Evolutionary conservation across 2,329 filamentous ascomycete species (phyloP), one percentile per base, ranked within the genome.

Genomic region (Gliomastix tumulicola): DNA sequence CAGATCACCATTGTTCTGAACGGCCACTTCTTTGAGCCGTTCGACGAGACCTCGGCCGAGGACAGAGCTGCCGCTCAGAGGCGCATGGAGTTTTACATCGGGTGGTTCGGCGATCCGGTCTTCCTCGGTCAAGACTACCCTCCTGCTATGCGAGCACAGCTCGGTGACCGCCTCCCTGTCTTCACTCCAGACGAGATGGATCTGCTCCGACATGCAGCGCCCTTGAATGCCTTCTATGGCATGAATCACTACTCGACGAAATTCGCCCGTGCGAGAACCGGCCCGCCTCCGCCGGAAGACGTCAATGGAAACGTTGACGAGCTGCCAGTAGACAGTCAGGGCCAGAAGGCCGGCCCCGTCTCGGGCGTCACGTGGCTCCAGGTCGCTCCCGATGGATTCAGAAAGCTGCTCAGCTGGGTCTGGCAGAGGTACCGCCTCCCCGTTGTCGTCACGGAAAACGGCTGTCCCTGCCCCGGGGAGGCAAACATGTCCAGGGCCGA

Each of bases 201-300:
- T 3, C 67, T 92, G 13, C 78, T 94, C 32, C 71, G 82, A 51
- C 19, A 28, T 5, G 40, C 45, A 4, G 43, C 46, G 9, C 85
- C 84, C n/a, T 87, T 82, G 55, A 92, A 92, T 59, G 88, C 94
- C 67, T 94, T 94, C 63, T 94, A 94, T 60, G 88, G 86, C 59
- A 90, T 90, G 85, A 94, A 94, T 69, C 84, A 88, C 69, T 94
- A 94, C 69, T 89, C 85, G 34, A 82, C 86, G 52, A 86, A 92
- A 69, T 94, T 85, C 64, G 80, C 94, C 64, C 81, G 79, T 57
- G 81, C 89, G 63, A 76, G 78, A 52, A 70, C 74, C 8, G 63
- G 71, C 35, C 63, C 84, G 1, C 41, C 54, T 1, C 30, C 47
- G 0, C 46, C 38, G 5, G 50, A 50, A 6, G 25, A 28, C 25